Conservation (phyloP, 2,329 filamentous ascomycete species). For the Sporothrix brunneoviolacea region DNA sequence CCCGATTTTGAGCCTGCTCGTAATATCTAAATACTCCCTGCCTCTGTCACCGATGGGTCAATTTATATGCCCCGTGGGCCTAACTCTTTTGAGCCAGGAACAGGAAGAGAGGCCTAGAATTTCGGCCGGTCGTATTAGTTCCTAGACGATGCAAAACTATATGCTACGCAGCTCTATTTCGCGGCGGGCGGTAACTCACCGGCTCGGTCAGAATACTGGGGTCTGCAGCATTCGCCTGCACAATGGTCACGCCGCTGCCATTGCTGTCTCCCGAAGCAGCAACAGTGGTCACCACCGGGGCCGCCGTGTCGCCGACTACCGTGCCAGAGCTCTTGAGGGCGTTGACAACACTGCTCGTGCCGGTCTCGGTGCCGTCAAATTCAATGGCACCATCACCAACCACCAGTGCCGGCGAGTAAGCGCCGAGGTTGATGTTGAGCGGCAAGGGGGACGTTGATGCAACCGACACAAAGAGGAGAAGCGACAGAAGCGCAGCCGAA, state of each 20-base stretch:
- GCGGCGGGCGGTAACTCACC: too few species aligned
- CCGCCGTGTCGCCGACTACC: background rate
- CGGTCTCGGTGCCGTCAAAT: background rate
- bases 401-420: conserved; percentile 37
- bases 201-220: conserved; percentile 4
- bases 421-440: conserved; percentile 34
- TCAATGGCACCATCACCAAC: conserved; percentile 21
- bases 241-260: background rate
- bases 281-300: background rate
- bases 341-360: background rate
- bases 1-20: background rate
- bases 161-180: too few species aligned
- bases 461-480: background rate
- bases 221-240: background rate
- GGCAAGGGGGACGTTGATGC: conserved; percentile 11
- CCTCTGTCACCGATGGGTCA: too few species aligned
- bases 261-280: background rate
- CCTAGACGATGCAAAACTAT: too few species aligned
- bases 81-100: background rate
- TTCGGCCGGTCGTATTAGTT: background rate
- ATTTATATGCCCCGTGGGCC: background rate
- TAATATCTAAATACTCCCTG: background rate
- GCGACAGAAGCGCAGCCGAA: background rate
- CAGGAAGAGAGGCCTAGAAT: background rate
- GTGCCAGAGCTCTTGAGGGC: background rate